Conservation (phyloP, 257 asterid genomes). For the Gentiana dahurica region DNA sequence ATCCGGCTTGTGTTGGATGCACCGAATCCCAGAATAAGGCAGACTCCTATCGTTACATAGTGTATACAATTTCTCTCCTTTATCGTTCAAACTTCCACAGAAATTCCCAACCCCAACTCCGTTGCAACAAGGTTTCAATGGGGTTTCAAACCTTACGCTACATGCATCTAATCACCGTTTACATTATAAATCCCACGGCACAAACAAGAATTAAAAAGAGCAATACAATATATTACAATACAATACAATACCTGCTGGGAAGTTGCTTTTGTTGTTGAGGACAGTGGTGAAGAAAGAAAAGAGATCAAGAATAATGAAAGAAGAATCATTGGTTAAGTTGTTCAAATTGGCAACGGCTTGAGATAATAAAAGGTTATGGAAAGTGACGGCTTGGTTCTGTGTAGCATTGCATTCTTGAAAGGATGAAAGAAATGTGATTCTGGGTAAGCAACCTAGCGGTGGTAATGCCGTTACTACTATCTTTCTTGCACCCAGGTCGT, state of each 20-base stretch:
- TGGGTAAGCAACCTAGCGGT: conserved; percentile 86
- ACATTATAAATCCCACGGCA: too few species aligned
- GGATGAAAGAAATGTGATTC: conserved; percentile 25
- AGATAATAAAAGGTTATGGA: conserved; percentile 46
- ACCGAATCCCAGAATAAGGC: conserved; percentile 57
- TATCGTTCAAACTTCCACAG: conserved; percentile 36
- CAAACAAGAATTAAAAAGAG: too few species aligned
- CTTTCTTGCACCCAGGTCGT: conserved; percentile 41
- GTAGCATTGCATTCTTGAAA: conserved; percentile 56
- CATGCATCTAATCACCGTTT: too few species aligned
- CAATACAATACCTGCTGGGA: conserved; percentile 8
- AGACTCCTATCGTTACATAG: conserved; percentile 36
- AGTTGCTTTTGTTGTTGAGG: conserved; percentile 23
- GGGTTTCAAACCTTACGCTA: too few species aligned
- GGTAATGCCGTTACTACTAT: conserved; percentile 46
- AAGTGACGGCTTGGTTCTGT: conserved; percentile 33
- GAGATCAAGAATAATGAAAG: conserved; percentile 46
- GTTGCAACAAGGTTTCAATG: conserved; percentile 49
- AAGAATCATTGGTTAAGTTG: conserved; percentile 27
- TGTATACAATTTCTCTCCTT: conserved; percentile 28
- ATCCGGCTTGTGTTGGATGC: conserved; percentile 59
- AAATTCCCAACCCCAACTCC: conserved; percentile 27
- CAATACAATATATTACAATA: too few species aligned
- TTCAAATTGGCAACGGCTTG: conserved; percentile 43
- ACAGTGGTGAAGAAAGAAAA: conserved; percentile 41